A percentile compares a stretch with the other conserved stretches of the same genome.
Conservation (phyloP, 169 alveolate genomes). For the Plasmodium fragile region DNA sequence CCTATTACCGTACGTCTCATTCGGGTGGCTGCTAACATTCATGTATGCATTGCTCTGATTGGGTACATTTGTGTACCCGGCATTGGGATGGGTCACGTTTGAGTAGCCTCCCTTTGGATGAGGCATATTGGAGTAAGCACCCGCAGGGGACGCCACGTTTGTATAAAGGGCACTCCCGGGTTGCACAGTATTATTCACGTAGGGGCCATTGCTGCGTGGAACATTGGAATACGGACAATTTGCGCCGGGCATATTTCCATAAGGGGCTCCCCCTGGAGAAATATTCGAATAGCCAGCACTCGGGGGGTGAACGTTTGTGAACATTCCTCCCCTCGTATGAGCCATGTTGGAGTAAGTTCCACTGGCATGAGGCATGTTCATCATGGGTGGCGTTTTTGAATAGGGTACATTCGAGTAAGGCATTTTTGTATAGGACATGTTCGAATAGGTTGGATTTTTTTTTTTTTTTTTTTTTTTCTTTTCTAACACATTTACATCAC, state of each 20-base stretch:
- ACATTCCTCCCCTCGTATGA: neutral
- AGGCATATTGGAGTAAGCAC: neutral
- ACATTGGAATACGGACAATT: neutral
- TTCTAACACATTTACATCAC: neutral
- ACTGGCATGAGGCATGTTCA: neutral
- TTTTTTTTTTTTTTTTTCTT: slow-evolving; percentile 27
- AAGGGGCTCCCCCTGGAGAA: neutral
- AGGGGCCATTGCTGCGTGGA: neutral
- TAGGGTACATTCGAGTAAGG: neutral
- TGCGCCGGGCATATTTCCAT: neutral
- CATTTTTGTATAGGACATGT: neutral
- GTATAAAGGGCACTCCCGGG: neutral
- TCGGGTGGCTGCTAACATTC: neutral
- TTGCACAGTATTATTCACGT: neutral
- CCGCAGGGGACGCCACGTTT: neutral
- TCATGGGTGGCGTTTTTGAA: neutral
- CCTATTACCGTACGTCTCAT: neutral
- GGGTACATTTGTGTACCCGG: neutral
- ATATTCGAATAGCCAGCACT: neutral
- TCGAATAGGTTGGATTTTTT: neutral
- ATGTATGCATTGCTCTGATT: no score
- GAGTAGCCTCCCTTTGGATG: neutral
- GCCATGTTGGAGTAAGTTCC: neutral
- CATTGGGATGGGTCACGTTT: neutral
- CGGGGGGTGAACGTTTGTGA: neutral